Conservation (phyloP, 2,329 filamentous ascomycete genomes). For the Colletotrichum siamense region DNA sequence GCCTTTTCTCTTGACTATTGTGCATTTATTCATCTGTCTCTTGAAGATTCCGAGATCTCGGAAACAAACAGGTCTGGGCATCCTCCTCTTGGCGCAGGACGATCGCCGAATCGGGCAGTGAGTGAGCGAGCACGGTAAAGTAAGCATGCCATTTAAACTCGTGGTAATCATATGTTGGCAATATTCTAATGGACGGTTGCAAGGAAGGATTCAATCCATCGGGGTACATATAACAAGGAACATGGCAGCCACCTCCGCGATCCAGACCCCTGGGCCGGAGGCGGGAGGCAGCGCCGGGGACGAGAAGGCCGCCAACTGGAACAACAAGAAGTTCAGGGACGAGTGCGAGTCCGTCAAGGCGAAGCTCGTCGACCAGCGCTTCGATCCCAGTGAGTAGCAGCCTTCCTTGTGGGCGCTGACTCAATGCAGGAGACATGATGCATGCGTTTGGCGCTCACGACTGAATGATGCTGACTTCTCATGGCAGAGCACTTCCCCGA, state of each 20-base stretch:
- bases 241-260: conserved; percentile 9
- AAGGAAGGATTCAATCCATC: neutral
- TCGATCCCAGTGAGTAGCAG: conserved; percentile 42
- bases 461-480: neutral
- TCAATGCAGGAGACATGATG: neutral
- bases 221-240: neutral
- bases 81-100: neutral
- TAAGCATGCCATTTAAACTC: neutral
- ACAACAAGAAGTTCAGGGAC: conserved; percentile 45
- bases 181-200: neutral
- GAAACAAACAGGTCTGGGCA: neutral
- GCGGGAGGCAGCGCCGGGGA: conserved; percentile 22
- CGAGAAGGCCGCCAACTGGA: conserved; percentile 30
- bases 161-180: neutral
- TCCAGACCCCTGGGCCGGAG: conserved; percentile 17
- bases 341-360: conserved; percentile 44
- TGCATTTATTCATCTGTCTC: neutral
- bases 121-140: neutral
- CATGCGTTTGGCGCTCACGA: neutral
- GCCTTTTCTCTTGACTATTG: neutral
- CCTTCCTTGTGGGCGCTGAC: neutral
- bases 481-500: conserved; percentile 49
- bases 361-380: conserved; percentile 49
- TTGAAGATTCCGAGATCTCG: neutral
- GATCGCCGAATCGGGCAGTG: neutral